Percentiles rank a stretch among this genome's conserved stretches.
Conservation (phyloP, 208 protist species). For the Crithidia sp. region DNA sequence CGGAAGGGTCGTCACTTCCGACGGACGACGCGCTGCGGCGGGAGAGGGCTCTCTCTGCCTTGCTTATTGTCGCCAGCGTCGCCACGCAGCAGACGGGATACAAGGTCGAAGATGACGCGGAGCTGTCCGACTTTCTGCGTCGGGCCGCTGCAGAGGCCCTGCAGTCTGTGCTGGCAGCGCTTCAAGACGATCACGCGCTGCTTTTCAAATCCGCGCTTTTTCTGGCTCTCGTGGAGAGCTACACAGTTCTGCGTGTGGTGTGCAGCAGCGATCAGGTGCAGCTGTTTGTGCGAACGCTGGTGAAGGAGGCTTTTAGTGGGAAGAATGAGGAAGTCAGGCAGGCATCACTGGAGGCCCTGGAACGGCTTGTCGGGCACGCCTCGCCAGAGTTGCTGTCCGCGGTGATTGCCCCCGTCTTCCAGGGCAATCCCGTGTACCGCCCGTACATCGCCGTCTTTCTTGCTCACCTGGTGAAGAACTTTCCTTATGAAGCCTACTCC, state of each 20-base stretch:
- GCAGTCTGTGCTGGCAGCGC: slow-evolving; percentile 1
- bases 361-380: slow-evolving; percentile 40
- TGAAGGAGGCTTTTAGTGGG: slow-evolving; percentile 22
- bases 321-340: slow-evolving; percentile 16
- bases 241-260: slow-evolving; percentile 9
- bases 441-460: slow-evolving; percentile 45
- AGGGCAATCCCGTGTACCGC: slow-evolving; percentile 21
- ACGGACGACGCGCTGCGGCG: not conserved
- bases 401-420: slow-evolving; percentile 27
- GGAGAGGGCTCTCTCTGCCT: slow-evolving; percentile 10
- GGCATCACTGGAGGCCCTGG: slow-evolving; percentile 29
- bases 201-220: not conserved
- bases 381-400: slow-evolving; percentile 30
- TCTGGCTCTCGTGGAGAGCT: slow-evolving; percentile 22
- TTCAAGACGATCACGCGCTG: slow-evolving; percentile 15
- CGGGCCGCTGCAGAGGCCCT: not conserved
- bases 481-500: slow-evolving; percentile 28
- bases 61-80: slow-evolving; percentile 13
- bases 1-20: not conserved
- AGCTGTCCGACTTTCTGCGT: not conserved
- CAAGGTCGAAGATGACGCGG: slow-evolving; percentile 9
- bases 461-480: slow-evolving; percentile 34
- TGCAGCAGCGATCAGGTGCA: slow-evolving; percentile 3
- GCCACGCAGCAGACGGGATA: slow-evolving; percentile 20
- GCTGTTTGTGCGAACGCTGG: slow-evolving; percentile 9